Evolutionary conservation across 2,329 filamentous ascomycete genomes (phyloP).

Genomic region (Ramichloridium luteum): DNA sequence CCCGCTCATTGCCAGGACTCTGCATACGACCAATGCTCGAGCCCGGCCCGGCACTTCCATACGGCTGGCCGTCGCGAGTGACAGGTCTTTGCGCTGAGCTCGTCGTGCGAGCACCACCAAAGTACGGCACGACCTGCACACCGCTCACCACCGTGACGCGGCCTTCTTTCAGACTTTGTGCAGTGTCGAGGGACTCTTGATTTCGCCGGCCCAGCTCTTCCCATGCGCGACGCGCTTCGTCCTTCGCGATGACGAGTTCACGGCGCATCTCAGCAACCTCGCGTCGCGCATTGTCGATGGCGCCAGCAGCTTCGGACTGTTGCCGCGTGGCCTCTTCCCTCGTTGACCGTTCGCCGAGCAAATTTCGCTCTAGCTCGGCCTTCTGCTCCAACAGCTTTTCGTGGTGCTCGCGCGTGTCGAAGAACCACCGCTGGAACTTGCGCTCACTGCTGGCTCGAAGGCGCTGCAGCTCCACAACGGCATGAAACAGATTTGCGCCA

Average conservation of each 20-base stretch:
- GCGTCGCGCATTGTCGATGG: constrained; percentile 18
- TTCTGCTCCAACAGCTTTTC: constrained; percentile 75
- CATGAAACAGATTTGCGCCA: constrained; percentile 92
- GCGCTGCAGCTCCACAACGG: constrained; percentile 88
- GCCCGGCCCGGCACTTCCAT: constrained; percentile 14
- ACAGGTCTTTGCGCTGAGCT: constrained; percentile 28
- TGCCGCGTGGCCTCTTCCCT: constrained; percentile 50
- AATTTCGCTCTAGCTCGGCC: constrained; percentile 60
- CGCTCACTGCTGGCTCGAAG: constrained; percentile 88
- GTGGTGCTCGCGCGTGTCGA: constrained; percentile 79
- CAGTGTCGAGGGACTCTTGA: constrained; percentile 82
- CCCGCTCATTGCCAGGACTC: constrained; percentile 26
- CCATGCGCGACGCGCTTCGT: constrained; percentile 91
- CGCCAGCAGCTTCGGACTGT: constrained; percentile 18
- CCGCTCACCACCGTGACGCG: constrained; percentile 82
- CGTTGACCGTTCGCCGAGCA: constrained; percentile 62
- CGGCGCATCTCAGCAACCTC: constrained; percentile 76
- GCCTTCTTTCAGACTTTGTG: constrained; percentile 71
- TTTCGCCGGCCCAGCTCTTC: constrained; percentile 89
- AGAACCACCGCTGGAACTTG: constrained; percentile 98
- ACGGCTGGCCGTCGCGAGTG: constrained; percentile 26
- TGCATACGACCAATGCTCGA: constrained; percentile 16
- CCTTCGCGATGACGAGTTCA: constrained; percentile 87
- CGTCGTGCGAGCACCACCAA: constrained; percentile 21
- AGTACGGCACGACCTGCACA: constrained; percentile 74